A percentile compares a stretch with the other conserved stretches of the same genome.
Conservation (phyloP, 805 yeast genomes). For the Osmozyma mogii region DNA sequence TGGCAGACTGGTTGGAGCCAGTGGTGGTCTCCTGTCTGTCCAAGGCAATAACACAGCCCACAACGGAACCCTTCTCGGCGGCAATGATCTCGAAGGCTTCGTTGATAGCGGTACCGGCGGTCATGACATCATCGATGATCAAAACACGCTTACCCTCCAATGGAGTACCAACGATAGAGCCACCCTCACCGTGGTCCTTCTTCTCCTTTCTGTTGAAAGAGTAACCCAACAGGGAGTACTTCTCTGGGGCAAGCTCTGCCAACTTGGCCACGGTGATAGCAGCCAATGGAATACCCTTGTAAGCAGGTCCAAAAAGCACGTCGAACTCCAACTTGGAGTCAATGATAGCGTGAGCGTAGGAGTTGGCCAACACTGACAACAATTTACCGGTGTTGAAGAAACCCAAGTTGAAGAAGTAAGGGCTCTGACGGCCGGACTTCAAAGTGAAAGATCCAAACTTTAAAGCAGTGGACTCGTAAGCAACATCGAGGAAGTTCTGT, state of each 20-base stretch:
- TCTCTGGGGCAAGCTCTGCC: constrained; percentile 81
- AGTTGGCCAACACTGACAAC: constrained; percentile 72
- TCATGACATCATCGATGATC: constrained; percentile 94
- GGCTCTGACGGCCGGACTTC: constrained; percentile 90
- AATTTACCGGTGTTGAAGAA: constrained; percentile 74
- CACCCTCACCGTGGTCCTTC: constrained; percentile 98
- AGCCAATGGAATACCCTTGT: constrained; percentile 93
- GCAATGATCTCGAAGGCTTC: constrained; percentile 83
- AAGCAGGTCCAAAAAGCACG: constrained; percentile 93
- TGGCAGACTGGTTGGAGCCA: constrained; percentile 64
- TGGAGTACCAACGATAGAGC: constrained; percentile 80
- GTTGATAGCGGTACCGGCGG: constrained; percentile 96
- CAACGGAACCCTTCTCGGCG: constrained; percentile 61
- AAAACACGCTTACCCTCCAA: constrained; percentile 66
- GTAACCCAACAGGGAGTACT: constrained; percentile 67
- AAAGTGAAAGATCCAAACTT: constrained; percentile 84
- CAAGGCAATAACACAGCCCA: constrained; percentile 82
- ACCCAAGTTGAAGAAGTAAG: constrained; percentile 94
- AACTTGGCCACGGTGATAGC: constrained; percentile 89
- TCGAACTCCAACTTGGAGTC: constrained; percentile 79
- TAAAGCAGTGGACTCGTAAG: constrained; percentile 74
- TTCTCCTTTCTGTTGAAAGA: constrained; percentile 96
- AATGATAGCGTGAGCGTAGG: constrained; percentile 85
- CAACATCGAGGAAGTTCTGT: constrained; percentile 67
- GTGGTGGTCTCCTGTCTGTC: constrained; percentile 91